A percentile compares a stretch with the other conserved stretches of the same genome.
Conservation (phyloP, 2,329 filamentous ascomycete species). For the Pseudogymnoascus sp. region DNA sequence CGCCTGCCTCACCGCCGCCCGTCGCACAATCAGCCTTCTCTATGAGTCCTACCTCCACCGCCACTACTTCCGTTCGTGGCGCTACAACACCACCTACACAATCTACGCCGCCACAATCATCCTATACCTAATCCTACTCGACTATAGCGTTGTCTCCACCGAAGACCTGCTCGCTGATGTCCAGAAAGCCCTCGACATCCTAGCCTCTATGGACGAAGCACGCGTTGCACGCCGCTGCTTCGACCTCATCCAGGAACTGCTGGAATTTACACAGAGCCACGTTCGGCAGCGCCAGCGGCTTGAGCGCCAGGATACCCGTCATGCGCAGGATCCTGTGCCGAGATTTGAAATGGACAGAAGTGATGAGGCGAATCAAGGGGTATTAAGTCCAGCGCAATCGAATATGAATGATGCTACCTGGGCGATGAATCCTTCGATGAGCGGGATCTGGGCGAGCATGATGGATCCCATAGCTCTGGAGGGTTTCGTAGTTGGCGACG, state of each 20-base stretch:
- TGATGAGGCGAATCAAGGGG: not conserved
- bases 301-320: not conserved
- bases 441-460: not conserved
- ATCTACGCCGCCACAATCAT: not conserved
- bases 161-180: not conserved
- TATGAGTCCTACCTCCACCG: not conserved
- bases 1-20: not conserved
- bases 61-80: not conserved
- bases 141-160: not conserved
- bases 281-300: not conserved
- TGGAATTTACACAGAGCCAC: not conserved
- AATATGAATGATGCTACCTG: not conserved
- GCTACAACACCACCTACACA: not conserved
- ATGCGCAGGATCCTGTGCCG: not conserved
- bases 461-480: not conserved
- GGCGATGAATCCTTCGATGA: not conserved
- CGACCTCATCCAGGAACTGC: not conserved
- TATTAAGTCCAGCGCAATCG: not conserved
- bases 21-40: not conserved
- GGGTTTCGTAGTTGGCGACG: not conserved
- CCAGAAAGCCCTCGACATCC: not conserved
- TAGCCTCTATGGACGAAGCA: not conserved
- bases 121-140: not conserved
- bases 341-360: not conserved
- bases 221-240: not conserved